Evolutionary conservation across 371 early-diverging fungal species (phyloP).

Genomic region (Umbelopsis sp.): DNA sequence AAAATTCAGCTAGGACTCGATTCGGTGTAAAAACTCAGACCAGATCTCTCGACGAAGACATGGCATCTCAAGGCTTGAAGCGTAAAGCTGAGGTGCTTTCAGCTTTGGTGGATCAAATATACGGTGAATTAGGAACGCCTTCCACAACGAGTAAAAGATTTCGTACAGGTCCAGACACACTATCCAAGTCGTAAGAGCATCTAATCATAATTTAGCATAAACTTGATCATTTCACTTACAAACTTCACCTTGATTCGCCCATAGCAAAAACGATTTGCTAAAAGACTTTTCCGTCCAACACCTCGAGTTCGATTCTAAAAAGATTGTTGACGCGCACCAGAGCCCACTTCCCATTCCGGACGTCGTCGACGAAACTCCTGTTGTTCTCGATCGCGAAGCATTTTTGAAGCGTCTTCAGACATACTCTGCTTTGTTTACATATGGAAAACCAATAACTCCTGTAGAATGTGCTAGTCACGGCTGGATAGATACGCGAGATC

Average conservation of each 20-base stretch:
- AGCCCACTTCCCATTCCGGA: not conserved
- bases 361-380: not conserved
- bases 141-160: not conserved
- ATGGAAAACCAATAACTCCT: conserved; percentile 5
- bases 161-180: not conserved
- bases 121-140: not conserved
- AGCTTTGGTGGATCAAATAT: conserved; percentile 4
- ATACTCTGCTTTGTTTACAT: conserved; percentile 12
- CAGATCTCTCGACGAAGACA: not conserved
- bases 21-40: not conserved
- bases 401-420: conserved; percentile 7
- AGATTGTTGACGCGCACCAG: not conserved
- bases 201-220: not conserved
- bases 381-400: conserved; percentile 9
- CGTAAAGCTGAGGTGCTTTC: conserved; percentile 14
- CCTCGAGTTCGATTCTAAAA: not conserved
- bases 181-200: not conserved
- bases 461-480: conserved; percentile 10
- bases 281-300: not conserved
- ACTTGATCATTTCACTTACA: not conserved
- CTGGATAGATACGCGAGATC: conserved; percentile 4
- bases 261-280: not conserved
- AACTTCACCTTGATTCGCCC: not conserved
- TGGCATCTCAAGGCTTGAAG: conserved; percentile 14
- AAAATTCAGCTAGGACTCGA: not conserved